A percentile compares a stretch with the other conserved stretches of the same genome.
Conservation (phyloP, 2,329 filamentous ascomycete genomes). For the Colletotrichum sidae region DNA sequence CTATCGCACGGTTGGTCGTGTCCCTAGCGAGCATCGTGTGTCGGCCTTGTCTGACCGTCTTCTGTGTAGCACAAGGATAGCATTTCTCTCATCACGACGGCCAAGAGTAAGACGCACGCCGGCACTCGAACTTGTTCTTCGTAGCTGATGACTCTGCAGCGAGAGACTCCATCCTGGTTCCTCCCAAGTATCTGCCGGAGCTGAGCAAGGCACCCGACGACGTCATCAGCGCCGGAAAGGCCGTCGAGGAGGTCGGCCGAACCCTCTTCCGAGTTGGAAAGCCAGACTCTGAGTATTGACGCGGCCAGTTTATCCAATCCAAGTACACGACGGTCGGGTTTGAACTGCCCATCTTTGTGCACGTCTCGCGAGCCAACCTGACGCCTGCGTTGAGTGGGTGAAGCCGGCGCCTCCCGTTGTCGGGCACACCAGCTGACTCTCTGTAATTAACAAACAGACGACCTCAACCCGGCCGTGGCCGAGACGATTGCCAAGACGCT, state of each 20-base stretch:
- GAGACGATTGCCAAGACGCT: conserved; percentile 50
- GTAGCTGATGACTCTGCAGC: neutral
- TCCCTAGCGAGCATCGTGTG: too few species aligned
- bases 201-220: conserved; percentile 45
- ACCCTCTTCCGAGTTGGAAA: neutral
- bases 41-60: too few species aligned
- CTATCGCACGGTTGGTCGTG: neutral
- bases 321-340: neutral
- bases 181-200: conserved; percentile 43
- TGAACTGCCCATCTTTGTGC: too few species aligned
- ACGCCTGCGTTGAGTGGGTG: too few species aligned
- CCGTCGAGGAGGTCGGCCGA: conserved; percentile 40
- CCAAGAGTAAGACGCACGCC: conserved; percentile 33
- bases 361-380: too few species aligned
- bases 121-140: neutral
- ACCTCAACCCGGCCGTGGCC: conserved; percentile 48
- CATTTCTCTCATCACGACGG: conserved; percentile 44
- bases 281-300: conserved; percentile 32
- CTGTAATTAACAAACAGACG: conserved; percentile 40
- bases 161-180: conserved; percentile 40
- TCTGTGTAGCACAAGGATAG: conserved; percentile 43
- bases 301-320: neutral
- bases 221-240: conserved; percentile 43
- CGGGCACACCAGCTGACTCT: neutral
- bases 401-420: too few species aligned